A percentile compares a stretch with the other conserved stretches of the same genome.
Evolutionary conservation across 768 basidiomycete genomes (phyloP).

Genomic region (Thelephora aurantiotincta): DNA sequence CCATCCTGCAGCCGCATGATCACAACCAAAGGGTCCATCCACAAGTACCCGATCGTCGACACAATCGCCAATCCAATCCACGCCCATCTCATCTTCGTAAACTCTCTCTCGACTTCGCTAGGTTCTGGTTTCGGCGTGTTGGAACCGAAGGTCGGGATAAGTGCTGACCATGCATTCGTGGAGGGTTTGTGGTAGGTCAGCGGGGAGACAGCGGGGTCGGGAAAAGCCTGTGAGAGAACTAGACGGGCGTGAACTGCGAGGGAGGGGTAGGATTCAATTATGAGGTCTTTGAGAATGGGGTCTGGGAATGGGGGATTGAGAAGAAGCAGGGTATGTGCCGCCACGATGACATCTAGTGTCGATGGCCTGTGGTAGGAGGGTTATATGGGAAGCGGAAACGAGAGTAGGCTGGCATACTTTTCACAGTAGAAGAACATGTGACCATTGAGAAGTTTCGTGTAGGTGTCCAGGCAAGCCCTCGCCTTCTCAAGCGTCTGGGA

Average conservation of each 20-base stretch:
- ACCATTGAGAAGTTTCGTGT: conserved; percentile 37
- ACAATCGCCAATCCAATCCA: conserved; percentile 32
- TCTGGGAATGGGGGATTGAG: conserved; percentile 47
- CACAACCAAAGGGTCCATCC: conserved; percentile 12
- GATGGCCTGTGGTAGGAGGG: conserved; percentile 30
- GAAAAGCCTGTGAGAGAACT: conserved; percentile 23
- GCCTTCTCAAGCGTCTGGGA: conserved; percentile 48
- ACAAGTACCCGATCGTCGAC: conserved; percentile 25
- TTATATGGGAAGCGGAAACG: neutral
- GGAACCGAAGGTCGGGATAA: conserved; percentile 18
- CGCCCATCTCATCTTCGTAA: conserved; percentile 34
- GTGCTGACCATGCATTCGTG: conserved; percentile 21
- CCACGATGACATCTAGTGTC: conserved; percentile 48
- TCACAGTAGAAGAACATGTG: conserved; percentile 36
- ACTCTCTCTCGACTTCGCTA: conserved; percentile 31
- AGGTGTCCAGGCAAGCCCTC: conserved; percentile 38
- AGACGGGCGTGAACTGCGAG: conserved; percentile 45
- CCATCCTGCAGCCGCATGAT: neutral
- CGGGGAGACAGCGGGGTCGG: conserved; percentile 12
- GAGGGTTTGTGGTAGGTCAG: conserved; percentile 4
- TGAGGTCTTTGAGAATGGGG: conserved; percentile 35
- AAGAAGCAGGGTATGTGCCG: conserved; percentile 55
- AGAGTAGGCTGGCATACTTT: conserved; percentile 18
- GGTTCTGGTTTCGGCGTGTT: conserved; percentile 8
- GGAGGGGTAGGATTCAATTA: conserved; percentile 39